A percentile compares a stretch with the other conserved stretches of the same genome.
Conservation (phyloP, 1,139 yeast species). For the Lodderomyces metapsilosis region DNA sequence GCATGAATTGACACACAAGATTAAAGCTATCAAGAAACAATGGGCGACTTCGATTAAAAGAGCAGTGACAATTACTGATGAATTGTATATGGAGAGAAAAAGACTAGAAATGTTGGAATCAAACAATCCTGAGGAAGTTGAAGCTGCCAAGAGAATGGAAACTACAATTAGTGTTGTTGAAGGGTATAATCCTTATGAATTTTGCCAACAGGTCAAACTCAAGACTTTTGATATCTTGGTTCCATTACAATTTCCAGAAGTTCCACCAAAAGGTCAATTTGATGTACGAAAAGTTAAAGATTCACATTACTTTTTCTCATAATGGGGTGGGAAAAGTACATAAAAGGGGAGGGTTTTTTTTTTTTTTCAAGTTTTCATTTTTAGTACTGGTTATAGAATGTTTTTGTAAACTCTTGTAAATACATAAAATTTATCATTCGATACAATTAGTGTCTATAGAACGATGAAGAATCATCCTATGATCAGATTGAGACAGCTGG, state of each 20-base stretch:
- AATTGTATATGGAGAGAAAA: constrained; percentile 65
- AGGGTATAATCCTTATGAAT: constrained; percentile 29
- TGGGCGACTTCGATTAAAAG: constrained; percentile 53
- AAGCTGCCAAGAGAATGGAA: constrained; percentile 55
- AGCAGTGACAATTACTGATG: constrained; percentile 67
- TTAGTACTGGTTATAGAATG: not conserved
- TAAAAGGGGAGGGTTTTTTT: not conserved
- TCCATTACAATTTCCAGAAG: constrained; percentile 69
- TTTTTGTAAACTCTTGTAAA: too few species aligned
- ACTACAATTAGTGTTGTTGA: constrained; percentile 76
- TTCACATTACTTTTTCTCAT: constrained; percentile 78
- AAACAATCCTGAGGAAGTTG: constrained; percentile 45
- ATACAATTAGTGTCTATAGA: too few species aligned
- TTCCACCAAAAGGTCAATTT: constrained; percentile 82
- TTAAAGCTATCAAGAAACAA: constrained; percentile 50
- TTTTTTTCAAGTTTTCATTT: not conserved
- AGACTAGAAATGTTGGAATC: constrained; percentile 60
- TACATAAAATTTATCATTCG: not conserved
- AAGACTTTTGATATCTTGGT: constrained; percentile 36
- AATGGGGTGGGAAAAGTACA: not conserved
- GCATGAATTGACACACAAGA: constrained; percentile 52
- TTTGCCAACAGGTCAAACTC: constrained; percentile 9
- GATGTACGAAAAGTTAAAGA: constrained; percentile 72
- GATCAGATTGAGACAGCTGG: too few species aligned
- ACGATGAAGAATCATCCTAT: too few species aligned